Base-by-base conservation (phyloP, 352 stramenopile species). In the Phytopythium kandeliae region DNA sequence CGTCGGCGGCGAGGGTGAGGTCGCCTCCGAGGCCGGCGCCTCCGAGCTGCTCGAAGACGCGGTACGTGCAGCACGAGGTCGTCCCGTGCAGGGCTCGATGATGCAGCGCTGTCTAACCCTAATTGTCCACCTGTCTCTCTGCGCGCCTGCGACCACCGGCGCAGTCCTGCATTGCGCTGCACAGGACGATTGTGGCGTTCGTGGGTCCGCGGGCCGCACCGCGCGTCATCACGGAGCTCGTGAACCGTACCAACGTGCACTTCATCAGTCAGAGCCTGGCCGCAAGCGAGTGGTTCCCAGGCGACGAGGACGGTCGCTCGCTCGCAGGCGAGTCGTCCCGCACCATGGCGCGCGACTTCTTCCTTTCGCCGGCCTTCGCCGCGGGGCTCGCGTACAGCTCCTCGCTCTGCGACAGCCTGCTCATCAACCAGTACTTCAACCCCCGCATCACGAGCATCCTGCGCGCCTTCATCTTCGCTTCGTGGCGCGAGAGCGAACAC, bases 341-440 rank as follows among this genome's bases (percentile, higher is more conserved):
- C 36, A 57, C 69, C 13, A 85, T 92, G n/a, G 81, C 79, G 28
- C 66, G 71, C 33, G 83, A 92, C 47, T 92, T 92, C 55, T 86
- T 84, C 51, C n/a, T 89, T 22, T 92, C 80, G 2, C 78, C 80
- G 7, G 78, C 78, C 22, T 94, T 94, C 48, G 78, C 83, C 1
- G 89, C 78, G n/a, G 83, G 83, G 3, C 61, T 94, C 37, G 82
- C 83, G 26, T 94, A 91, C 69, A 92, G 80, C 66, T 86, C 78
- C 13, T 92, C 80, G 17, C 65, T 94, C 26, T 94, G 83, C 35
- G 83, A 94, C 59, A 92, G 78, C 43, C 44, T 94, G 10, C 82
- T 94, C 24, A 90, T 94, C 67, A 94, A 94, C 58, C 80, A 92
- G 68, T 94, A 86, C 56, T 94, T 92, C 62, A 94, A 92, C 56